Conservation (phyloP, 495 filamentous ascomycete genomes). For the Daldinia vernicosa region DNA sequence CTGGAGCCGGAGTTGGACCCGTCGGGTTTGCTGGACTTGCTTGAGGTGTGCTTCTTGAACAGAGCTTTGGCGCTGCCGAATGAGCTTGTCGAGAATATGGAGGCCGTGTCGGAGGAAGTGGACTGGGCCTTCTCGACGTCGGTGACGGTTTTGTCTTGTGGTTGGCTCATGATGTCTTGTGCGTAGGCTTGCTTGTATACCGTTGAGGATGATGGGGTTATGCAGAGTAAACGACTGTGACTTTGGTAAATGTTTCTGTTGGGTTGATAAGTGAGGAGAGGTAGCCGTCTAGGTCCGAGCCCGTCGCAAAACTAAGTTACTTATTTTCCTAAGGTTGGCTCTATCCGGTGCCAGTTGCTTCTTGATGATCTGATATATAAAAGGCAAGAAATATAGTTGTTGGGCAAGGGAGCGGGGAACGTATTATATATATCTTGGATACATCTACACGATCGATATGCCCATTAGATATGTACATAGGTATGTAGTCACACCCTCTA, state of each 20-base stretch:
- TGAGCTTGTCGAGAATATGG: slow-evolving; percentile 45
- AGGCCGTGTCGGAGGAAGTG: slow-evolving; percentile 41
- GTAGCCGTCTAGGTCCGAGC: neutral
- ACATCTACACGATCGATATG: neutral
- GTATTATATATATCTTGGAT: neutral
- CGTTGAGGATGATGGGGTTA: too few relatives aligned
- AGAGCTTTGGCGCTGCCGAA: slow-evolving; percentile 45
- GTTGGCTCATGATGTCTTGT: slow-evolving; percentile 10
- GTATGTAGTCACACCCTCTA: neutral
- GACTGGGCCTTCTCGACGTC: neutral
- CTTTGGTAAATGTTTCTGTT: neutral
- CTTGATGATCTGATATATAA: neutral
- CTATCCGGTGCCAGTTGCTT: neutral
- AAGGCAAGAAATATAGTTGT: neutral
- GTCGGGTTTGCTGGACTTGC: slow-evolving; percentile 12
- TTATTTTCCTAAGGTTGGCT: neutral
- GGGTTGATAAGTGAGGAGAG: neutral
- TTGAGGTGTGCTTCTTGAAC: slow-evolving; percentile 37
- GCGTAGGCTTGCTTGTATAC: neutral
- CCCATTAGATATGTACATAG: neutral
- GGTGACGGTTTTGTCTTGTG: slow-evolving; percentile 18
- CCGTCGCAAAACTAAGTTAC: neutral
- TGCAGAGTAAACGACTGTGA: too few relatives aligned
- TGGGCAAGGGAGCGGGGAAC: neutral
- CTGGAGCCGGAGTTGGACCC: neutral